Percentiles rank a stretch among this genome's conserved stretches.
Evolutionary conservation across 2,329 filamentous ascomycete genomes (phyloP).

Genomic region (Sporothrix phasma): DNA sequence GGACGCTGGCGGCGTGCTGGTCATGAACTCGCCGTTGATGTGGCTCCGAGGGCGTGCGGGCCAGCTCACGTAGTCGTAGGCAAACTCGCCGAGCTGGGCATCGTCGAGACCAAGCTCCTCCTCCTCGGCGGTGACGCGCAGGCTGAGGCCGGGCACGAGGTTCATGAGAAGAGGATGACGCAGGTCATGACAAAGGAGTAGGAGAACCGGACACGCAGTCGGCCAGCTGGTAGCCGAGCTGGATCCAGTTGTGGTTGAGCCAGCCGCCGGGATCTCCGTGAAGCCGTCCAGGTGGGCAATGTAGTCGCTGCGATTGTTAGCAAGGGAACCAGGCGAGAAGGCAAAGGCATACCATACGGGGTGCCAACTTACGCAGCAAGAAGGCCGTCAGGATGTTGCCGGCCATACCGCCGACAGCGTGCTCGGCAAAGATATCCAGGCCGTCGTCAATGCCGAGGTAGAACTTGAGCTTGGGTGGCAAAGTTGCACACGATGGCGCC

Average conservation of each 20-base stretch:
- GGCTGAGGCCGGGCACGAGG: conserved; percentile 62
- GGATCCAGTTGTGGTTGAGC: conserved; percentile 75
- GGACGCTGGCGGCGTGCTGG: conserved; percentile 13
- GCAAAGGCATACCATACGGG: too few species aligned
- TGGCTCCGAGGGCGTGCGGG: conserved; percentile 30
- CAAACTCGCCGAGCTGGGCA: conserved; percentile 84
- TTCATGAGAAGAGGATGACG: conserved; percentile 74
- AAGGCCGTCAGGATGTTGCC: conserved; percentile 72
- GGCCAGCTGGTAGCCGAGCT: conserved; percentile 74
- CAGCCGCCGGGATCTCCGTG: conserved; percentile 63
- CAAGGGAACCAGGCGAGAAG: too few species aligned
- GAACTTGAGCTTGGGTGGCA: conserved; percentile 84
- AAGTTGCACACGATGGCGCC: conserved; percentile 77
- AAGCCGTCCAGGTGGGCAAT: conserved; percentile 71
- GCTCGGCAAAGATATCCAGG: conserved; percentile 80
- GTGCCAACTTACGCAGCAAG: conserved; percentile 47
- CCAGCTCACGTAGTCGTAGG: conserved; percentile 86
- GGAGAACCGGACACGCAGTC: conserved; percentile 65
- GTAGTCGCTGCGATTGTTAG: conserved; percentile 42
- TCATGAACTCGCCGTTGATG: conserved; percentile 12
- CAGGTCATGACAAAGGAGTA: conserved; percentile 75
- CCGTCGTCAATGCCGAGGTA: conserved; percentile 71
- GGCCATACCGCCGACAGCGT: conserved; percentile 66
- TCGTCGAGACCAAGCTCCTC: conserved; percentile 83
- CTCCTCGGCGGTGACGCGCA: conserved; percentile 66